Conservation (phyloP, 495 filamentous ascomycete species). For the Astrocystis sublimbata region DNA sequence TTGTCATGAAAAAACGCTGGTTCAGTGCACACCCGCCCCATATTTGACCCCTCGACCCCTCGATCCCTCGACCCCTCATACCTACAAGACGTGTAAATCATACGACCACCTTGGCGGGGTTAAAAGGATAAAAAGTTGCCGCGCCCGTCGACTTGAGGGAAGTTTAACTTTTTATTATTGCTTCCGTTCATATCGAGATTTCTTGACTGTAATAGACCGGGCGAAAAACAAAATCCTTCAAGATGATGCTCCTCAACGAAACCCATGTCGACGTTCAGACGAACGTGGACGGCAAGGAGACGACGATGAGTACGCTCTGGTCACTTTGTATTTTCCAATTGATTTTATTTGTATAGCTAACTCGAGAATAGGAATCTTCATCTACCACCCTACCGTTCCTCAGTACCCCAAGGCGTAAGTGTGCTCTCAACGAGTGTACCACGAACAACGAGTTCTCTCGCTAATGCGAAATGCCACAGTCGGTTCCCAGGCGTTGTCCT, state of each 20-base stretch:
- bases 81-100: background rate
- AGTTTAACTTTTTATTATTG: background rate
- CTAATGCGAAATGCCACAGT: constrained; percentile 38
- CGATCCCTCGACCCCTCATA: constrained; percentile 16
- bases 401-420: constrained; percentile 76
- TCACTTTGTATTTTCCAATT: no score
- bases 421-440: constrained; percentile 1
- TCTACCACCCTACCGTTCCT: constrained; percentile 84
- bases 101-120: constrained; percentile 16
- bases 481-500: constrained; percentile 88
- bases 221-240: constrained; percentile 12
- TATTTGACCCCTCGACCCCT: constrained; percentile 2
- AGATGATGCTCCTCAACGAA: constrained; percentile 54
- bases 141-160: background rate
- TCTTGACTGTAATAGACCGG: background rate
- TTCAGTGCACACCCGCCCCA: constrained; percentile 4
- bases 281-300: constrained; percentile 46
- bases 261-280: constrained; percentile 44
- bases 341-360: constrained; percentile 19
- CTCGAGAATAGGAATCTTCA: constrained; percentile 67
- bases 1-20: background rate
- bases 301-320: constrained; percentile 45
- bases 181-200: background rate
- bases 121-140: background rate
- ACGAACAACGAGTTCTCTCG: constrained; percentile 2